These are phyloP conservation scores for Zopfia rhizophila DNA, from an alignment of 2,329 filamentous ascomycete genomes.

Conservation along the genomic window DNA sequence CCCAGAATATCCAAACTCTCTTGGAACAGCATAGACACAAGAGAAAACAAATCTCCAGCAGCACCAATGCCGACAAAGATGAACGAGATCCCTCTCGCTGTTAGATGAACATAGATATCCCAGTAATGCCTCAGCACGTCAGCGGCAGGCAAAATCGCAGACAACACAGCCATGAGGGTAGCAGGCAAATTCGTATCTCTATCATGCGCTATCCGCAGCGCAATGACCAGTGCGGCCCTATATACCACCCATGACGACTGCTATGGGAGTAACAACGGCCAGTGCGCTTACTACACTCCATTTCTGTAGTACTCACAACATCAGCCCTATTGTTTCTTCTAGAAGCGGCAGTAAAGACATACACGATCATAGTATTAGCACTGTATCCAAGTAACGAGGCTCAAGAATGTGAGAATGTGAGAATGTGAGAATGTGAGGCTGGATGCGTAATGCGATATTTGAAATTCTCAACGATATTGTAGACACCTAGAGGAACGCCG, in stretches of 20 bases:
- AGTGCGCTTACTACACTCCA: conserved; percentile 64
- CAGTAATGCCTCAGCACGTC: conserved; percentile 76
- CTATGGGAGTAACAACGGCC: conserved; percentile 62
- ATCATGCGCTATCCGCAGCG: conserved; percentile 57
- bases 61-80: conserved; percentile 77
- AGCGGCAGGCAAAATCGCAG: conserved; percentile 70
- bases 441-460: conserved; percentile 65
- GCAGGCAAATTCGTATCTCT: conserved; percentile 67
- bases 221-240: conserved; percentile 70
- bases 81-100: conserved; percentile 77
- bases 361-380: conserved; percentile 65
- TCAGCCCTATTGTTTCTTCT: conserved; percentile 25
- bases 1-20: conserved; percentile 68
- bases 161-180: conserved; percentile 73
- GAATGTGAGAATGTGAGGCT: conserved; percentile 69
- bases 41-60: conserved; percentile 72
- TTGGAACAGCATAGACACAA: conserved; percentile 73
- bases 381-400: conserved; percentile 65
- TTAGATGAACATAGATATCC: conserved; percentile 74
- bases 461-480: conserved; percentile 65
- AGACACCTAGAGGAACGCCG: conserved; percentile 72
- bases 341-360: neutral
- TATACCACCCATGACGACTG: conserved; percentile 66
- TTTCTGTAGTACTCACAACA: conserved; percentile 49
- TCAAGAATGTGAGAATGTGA: conserved; percentile 64